Conservation (phyloP, 1,284 basidiomycete genomes). For the Kwoniella shivajii region DNA sequence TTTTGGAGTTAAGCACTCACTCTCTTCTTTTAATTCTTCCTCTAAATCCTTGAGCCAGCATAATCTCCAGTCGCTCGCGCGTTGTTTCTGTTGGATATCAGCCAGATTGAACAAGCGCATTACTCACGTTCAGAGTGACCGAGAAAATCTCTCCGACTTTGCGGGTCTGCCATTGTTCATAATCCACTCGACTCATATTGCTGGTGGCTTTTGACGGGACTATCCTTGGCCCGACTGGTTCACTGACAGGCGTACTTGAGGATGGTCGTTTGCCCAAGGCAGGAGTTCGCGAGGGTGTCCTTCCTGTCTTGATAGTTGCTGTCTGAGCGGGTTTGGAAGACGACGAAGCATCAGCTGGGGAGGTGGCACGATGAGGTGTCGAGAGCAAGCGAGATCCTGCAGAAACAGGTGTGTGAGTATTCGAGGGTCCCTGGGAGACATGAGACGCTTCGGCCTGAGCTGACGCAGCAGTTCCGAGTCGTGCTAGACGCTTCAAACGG, state of each 20-base stretch:
- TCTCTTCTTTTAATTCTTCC: slow-evolving; percentile 71
- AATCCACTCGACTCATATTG: slow-evolving; percentile 47
- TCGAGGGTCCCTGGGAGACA: slow-evolving; percentile 9
- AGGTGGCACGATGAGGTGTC: slow-evolving; percentile 10
- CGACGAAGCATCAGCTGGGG: slow-evolving; percentile 4
- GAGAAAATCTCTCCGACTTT: slow-evolving; percentile 70
- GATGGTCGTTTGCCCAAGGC: slow-evolving; percentile 16
- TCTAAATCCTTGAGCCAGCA: slow-evolving; percentile 82
- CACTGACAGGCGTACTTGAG: slow-evolving; percentile 24
- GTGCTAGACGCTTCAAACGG: slow-evolving; percentile 80
- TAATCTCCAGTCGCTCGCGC: slow-evolving; percentile 70
- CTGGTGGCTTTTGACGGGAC: slow-evolving; percentile 8
- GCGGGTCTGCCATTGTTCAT: slow-evolving; percentile 73
- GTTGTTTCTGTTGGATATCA: slow-evolving; percentile 60
- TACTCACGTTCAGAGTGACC: slow-evolving; percentile 74
- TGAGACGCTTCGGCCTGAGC: slow-evolving; percentile 3
- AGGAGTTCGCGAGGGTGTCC: background rate
- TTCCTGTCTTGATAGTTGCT: background rate
- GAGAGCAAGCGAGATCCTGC: slow-evolving; percentile 31
- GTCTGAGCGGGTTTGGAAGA: background rate
- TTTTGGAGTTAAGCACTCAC: slow-evolving; percentile 53
- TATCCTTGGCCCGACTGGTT: slow-evolving; percentile 21
- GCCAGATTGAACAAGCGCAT: background rate
- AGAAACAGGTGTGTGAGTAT: slow-evolving; percentile 41
- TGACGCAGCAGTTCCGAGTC: slow-evolving; percentile 56